These are phyloP conservation scores for Phytomonas serpens DNA, from an alignment of 208 protist genomes.

Conservation along the genomic window DNA sequence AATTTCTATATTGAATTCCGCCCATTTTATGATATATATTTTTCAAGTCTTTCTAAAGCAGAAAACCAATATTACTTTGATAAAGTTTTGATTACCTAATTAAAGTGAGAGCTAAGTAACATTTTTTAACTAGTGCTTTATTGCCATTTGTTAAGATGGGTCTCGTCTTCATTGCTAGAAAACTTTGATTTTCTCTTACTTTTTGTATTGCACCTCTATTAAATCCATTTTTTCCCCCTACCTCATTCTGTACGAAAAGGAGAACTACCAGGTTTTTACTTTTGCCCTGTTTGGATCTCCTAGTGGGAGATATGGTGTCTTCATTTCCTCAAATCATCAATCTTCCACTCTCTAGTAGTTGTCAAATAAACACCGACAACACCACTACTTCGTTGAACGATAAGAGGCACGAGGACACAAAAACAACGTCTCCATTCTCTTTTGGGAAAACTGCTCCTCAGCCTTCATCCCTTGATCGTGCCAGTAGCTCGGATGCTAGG, in stretches of 20 bases:
- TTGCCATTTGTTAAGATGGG: neutral
- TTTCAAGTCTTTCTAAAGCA: neutral
- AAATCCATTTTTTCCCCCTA: neutral
- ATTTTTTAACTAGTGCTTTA: neutral
- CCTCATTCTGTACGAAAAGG: neutral
- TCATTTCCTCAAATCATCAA: neutral
- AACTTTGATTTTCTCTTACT: neutral
- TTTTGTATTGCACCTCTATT: neutral
- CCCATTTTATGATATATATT: conserved; percentile 9
- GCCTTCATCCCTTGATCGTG: neutral
- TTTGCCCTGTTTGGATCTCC: neutral
- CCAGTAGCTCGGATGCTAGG: neutral
- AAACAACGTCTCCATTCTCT: neutral
- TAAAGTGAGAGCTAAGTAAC: neutral
- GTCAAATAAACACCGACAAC: neutral
- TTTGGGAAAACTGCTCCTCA: neutral
- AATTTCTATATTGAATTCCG: conserved; percentile 12
- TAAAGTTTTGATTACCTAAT: neutral
- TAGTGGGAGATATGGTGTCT: neutral
- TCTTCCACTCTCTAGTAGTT: neutral
- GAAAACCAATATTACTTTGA: neutral
- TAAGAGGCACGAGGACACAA: neutral
- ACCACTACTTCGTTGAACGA: neutral
- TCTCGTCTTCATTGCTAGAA: neutral
- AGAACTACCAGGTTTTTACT: neutral